Percentiles rank a stretch among this genome's conserved stretches.
Evolutionary conservation across 768 basidiomycete species (phyloP).

Genomic region (Lyophyllum atratum): DNA sequence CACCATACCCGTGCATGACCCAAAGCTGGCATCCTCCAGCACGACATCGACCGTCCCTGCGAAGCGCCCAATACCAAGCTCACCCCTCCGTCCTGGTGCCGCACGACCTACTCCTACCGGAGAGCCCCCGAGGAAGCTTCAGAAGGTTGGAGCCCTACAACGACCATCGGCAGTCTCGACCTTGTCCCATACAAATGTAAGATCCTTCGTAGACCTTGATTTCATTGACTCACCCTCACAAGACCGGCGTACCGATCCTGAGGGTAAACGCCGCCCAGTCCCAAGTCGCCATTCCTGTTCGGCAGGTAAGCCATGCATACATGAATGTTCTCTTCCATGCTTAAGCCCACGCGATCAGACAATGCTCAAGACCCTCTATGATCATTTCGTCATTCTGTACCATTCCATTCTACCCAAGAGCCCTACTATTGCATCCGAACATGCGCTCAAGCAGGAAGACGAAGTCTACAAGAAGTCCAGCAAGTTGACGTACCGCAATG

Average conservation of each 20-base stretch:
- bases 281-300: conserved; percentile 69
- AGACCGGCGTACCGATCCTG: conserved; percentile 69
- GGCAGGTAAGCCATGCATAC: conserved; percentile 54
- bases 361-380: conserved; percentile 74
- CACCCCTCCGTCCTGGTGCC: conserved; percentile 28
- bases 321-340: not conserved
- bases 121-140: conserved; percentile 68
- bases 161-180: conserved; percentile 46
- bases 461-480: conserved; percentile 75
- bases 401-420: conserved; percentile 49
- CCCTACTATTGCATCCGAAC: conserved; percentile 69
- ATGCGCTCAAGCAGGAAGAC: conserved; percentile 81
- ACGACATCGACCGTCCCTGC: conserved; percentile 36
- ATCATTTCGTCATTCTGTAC: conserved; percentile 75
- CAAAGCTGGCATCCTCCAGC: conserved; percentile 14
- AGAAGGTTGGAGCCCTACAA: conserved; percentile 48
- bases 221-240: conserved; percentile 4
- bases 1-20: conserved; percentile 35
- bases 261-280: conserved; percentile 68
- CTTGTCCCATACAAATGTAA: conserved; percentile 36
- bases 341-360: conserved; percentile 39
- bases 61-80: conserved; percentile 48
- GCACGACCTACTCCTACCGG: conserved; percentile 19
- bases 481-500: conserved; percentile 84
- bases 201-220: conserved; percentile 5